Conservation (phyloP, 495 filamentous ascomycete species). For the Hypoxylon cercidicola region DNA sequence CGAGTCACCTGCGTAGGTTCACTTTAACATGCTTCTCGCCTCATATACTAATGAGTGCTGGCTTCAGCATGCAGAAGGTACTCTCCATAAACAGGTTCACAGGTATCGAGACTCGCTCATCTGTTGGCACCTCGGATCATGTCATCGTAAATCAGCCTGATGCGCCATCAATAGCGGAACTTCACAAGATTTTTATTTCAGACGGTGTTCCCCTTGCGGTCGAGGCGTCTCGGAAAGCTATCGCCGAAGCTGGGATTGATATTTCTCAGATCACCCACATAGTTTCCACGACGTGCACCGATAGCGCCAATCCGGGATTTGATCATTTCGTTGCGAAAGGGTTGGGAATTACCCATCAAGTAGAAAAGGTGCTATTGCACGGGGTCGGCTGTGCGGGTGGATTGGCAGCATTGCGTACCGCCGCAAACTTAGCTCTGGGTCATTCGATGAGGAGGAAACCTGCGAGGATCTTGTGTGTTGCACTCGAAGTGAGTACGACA, state of each 20-base stretch:
- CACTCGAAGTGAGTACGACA: slow-evolving; percentile 69
- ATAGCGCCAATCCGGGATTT: slow-evolving; percentile 74
- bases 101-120: slow-evolving; percentile 70
- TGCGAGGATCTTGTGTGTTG: slow-evolving; percentile 67
- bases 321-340: slow-evolving; percentile 69
- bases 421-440: slow-evolving; percentile 69
- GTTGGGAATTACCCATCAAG: slow-evolving; percentile 58
- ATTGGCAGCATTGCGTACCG: slow-evolving; percentile 69
- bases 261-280: slow-evolving; percentile 69
- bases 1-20: slow-evolving; percentile 59
- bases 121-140: slow-evolving; percentile 66
- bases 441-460: slow-evolving; percentile 61
- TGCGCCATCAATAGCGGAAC: slow-evolving; percentile 65
- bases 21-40: neutral
- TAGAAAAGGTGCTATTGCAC: slow-evolving; percentile 69
- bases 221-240: slow-evolving; percentile 66
- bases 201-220: slow-evolving; percentile 69
- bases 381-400: slow-evolving; percentile 72
- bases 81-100: slow-evolving; percentile 71
- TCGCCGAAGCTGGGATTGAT: slow-evolving; percentile 63
- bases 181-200: slow-evolving; percentile 64
- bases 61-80: slow-evolving; percentile 64
- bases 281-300: slow-evolving; percentile 73
- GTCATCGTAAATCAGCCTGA: slow-evolving; percentile 63
- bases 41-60: slow-evolving; percentile 11